Evolutionary conservation across 768 basidiomycete species (phyloP).

Genomic region (Leccinum subgranulosum): DNA sequence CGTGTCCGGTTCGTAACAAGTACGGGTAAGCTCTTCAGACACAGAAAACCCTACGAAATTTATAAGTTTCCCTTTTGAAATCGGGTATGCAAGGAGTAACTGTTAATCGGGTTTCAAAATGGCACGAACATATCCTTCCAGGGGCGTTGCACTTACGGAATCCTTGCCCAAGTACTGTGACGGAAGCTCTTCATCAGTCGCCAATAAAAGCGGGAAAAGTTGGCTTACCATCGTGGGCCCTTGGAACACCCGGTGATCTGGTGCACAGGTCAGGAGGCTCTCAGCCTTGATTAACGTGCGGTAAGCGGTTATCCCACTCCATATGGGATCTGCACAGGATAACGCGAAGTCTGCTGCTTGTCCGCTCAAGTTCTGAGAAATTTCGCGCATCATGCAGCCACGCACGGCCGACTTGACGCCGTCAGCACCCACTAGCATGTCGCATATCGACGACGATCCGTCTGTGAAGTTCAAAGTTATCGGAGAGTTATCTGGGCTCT

Average conservation of each 20-base stretch:
- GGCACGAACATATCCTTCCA: not conserved
- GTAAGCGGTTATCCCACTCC: slow-evolving; percentile 60
- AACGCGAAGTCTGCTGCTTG: slow-evolving; percentile 40
- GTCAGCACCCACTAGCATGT: slow-evolving; percentile 69
- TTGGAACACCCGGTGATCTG: slow-evolving; percentile 47
- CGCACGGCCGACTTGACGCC: slow-evolving; percentile 57
- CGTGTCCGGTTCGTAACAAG: slow-evolving; percentile 32
- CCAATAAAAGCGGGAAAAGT: not conserved
- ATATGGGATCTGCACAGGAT: slow-evolving; percentile 48
- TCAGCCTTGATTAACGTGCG: slow-evolving; percentile 57
- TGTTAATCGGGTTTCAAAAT: slow-evolving; percentile 22
- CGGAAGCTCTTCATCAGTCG: not conserved
- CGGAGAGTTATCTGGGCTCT: slow-evolving; percentile 25
- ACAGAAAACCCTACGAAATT: slow-evolving; percentile 61
- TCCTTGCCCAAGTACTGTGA: slow-evolving; percentile 55
- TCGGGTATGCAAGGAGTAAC: slow-evolving; percentile 61
- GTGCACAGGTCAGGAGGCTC: slow-evolving; percentile 38
- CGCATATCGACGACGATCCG: slow-evolving; percentile 55
- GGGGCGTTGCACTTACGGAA: slow-evolving; percentile 32
- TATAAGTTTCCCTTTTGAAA: slow-evolving; percentile 53
- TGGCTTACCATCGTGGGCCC: slow-evolving; percentile 45
- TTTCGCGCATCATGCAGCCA: slow-evolving; percentile 32
- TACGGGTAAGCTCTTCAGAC: slow-evolving; percentile 48
- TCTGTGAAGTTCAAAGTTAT: slow-evolving; percentile 60
- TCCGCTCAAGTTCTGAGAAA: slow-evolving; percentile 32